Evolutionary conservation across 2,329 filamentous ascomycete genomes (phyloP), one percentile per base, ranked within the genome.

Genomic region (Paracorniculantispora psalliotae): DNA sequence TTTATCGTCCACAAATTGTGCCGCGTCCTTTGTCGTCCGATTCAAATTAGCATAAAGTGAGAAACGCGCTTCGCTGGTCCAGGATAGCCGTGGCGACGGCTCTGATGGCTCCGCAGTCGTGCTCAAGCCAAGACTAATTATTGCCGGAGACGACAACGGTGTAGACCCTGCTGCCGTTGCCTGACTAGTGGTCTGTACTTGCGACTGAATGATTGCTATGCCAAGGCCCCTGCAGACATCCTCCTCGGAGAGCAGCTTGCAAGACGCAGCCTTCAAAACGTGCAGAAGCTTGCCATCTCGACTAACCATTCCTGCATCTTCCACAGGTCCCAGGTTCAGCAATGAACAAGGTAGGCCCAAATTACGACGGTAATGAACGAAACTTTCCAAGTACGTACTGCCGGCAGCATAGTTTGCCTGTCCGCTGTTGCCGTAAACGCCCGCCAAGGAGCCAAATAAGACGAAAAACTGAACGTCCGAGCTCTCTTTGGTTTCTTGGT

Each of bases 361-460:
- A 9, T 17, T 10, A 3, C 26, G 23, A 19, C 47, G 47, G 17
- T 33, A 50, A 13, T 30, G 47, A 17, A 33, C 47, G 17, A 50
- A 50, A 19, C 23, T 33, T 12, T 50, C 47, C 6, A 50, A 23
- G 47, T 30, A 50, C 9, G 47, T 50, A 19, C 25, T 50, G 21
- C 66, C 74, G 1, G 72, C 70, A 5, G 70, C 66, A 61, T 80
- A 81, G 63, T 76, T 78, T 51, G 70, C 68, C 60, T 79, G 77
- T 0, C 67, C 70, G 1, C 66, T 61, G 21, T 71, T 67, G 8
- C 72, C 75, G 3, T 73, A 61, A 15, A 73, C 63, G 15, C 69
- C 71, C 0, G 67, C 67, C 7, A 74, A 62, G 2, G 76, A 79
- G 9, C 66, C 68, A 44, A 69, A 65, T 23, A 73, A 60, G 23